These are phyloP conservation scores for Rhodotorula taiwanensis DNA, from an alignment of 768 basidiomycete species.

Conservation along the genomic window DNA sequence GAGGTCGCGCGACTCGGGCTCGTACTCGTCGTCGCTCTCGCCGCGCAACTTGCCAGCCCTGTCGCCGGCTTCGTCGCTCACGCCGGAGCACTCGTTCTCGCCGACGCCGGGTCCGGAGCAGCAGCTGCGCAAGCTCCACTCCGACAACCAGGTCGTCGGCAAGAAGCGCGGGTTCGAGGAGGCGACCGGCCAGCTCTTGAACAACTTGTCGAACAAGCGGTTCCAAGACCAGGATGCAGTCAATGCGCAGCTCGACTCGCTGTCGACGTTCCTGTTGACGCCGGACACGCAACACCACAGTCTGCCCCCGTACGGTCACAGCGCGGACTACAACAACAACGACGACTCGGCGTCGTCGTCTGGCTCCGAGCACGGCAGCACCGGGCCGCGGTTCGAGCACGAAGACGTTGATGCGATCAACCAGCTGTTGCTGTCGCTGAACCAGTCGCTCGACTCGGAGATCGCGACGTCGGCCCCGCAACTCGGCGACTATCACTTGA, in stretches of 20 bases:
- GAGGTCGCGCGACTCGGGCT: slow-evolving; percentile 11
- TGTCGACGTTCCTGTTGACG: slow-evolving; percentile 25
- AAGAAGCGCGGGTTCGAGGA: slow-evolving; percentile 37
- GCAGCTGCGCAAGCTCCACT: not conserved
- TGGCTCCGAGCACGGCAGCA: slow-evolving; percentile 16
- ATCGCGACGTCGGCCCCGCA: not conserved
- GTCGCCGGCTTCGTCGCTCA: slow-evolving; percentile 29
- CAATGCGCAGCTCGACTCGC: slow-evolving; percentile 26
- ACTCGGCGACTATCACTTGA: not conserved
- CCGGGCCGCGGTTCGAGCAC: not conserved
- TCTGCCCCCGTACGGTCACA: not conserved
- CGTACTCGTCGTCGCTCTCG: slow-evolving; percentile 26
- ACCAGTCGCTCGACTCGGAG: slow-evolving; percentile 16
- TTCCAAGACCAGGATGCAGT: slow-evolving; percentile 23
- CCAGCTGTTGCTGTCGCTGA: slow-evolving; percentile 23
- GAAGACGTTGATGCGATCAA: slow-evolving; percentile 34
- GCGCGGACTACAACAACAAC: not conserved
- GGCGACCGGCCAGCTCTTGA: slow-evolving; percentile 27
- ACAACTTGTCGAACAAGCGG: slow-evolving; percentile 28
- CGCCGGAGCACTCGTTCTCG: slow-evolving; percentile 32
- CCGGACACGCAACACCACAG: slow-evolving; percentile 8
- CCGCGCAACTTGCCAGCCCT: slow-evolving; percentile 25
- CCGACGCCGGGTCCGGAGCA: slow-evolving; percentile 25
- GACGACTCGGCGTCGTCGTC: slow-evolving; percentile 11
- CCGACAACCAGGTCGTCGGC: slow-evolving; percentile 17